Base-by-base conservation (phyloP, 2,329 filamentous ascomycete genomes). In the Neonectria hederae region DNA sequence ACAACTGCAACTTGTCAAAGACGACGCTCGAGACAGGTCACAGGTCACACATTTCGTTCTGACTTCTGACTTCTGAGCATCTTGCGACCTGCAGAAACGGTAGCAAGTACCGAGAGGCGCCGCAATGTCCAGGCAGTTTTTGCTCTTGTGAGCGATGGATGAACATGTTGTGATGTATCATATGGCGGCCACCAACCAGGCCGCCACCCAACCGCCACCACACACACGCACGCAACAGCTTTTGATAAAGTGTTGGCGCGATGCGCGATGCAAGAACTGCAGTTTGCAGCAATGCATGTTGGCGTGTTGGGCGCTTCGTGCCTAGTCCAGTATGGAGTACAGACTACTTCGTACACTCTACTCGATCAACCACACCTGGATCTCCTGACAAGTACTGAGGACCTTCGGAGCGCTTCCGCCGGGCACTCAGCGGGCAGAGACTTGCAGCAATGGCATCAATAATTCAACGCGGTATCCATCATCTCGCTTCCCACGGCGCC, bases 401-500 rank as follows among this genome's bases (percentile, higher is more conserved):
- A n/a, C 30, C 30, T 32, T 32, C 30, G 30, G 30, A 5, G 10
- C 30, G 30, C 30, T 10, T 9, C 30, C 30, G 5, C 10, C 30
- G 30, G 28, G 30, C 11, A 32, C 30, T 4, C 30, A 32, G 10
- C 30, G 30, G 30, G 30, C 30, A 32, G 30, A 32, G 30, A 32
- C 30, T 32, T 32, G 30, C 35, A 38, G 35, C 6, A 17, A 38
- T 8, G 35, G 35, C 35, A 38, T 38, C 35, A n/a, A 38, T n/a
- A 38, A 51, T 42, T 21, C 38, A n/a, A 19, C 38, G 38, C 35
- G 14, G 35, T 38, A 38, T 38, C 14, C 35, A 60, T 60, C 57
- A 60, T 60, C 48, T 60, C 57, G 57, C 57, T 60, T 60, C 57
- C 57, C 32, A 40, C 40, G 30, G 52, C 19, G 51, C 49, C 43